Base-by-base conservation (phyloP, 2,329 filamentous ascomycete species). In the Apiospora sp. region DNA sequence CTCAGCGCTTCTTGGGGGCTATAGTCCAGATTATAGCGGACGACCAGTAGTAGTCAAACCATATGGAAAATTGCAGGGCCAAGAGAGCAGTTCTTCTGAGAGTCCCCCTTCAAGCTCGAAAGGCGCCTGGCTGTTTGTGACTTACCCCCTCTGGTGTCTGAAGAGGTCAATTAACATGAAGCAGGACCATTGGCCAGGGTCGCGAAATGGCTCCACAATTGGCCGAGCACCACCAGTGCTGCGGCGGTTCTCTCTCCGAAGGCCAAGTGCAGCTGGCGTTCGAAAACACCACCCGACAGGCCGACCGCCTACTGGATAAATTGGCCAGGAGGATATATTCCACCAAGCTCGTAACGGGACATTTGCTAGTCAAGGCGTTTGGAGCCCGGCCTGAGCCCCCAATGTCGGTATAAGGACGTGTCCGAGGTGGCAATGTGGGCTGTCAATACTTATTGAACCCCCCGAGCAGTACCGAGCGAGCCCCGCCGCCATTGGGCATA, bases 141-240 rank as follows among this genome's bases (percentile, higher is more conserved):
- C 44, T 3, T 14, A 14, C 54, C 58, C 58, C 58, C 22, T 34
- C 34, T 41, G n/a, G 34, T n/a, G 34, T 3, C 30, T 37, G 54
- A 30, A 61, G 30, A 61, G 54, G 54, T 30, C 58, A 64, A 64
- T 64, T 41, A 64, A 64, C 58, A 22, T 61, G 54, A 61, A 61
- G 54, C 54, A 61, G 54, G 54, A 61, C 54, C 54, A 61, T 61
- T 61, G 30, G 27, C 19, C 58, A 64, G 58, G 58, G 41, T 22
- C 1, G 14, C 30, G 19, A 19, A 6, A 22, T n/a, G 13, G 58
- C 30, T 24, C 58, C 58, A 64, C 58, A 64, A 41, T 64, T 41
- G 58, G 58, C 58, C 19, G 58, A 13, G 19, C 2, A 64, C 58
- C 58, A 24, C 54, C 34, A 64, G 6, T 10, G 27, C 12, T 41